Base-by-base conservation (phyloP, 106 monocot species). In the Dactylorhiza incarnata region DNA sequence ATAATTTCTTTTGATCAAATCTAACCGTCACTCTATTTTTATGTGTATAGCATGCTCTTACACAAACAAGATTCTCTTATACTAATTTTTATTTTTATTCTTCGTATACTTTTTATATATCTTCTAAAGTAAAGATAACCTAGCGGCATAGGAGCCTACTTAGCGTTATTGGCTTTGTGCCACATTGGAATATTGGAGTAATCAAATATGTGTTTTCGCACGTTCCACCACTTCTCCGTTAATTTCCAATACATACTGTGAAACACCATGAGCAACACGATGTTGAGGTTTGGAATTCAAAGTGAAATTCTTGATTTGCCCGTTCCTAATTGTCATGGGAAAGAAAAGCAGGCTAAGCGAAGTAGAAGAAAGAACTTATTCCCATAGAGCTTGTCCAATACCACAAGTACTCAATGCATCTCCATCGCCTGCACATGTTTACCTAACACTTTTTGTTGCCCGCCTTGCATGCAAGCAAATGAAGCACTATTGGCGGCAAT, bases 111-210 rank as follows among this genome's bases (percentile, higher is more conserved):
- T 29, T 29, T 29, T 29, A 29, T 29, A 29, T 29, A 29, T 29
- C 29, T 29, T 29, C 29, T 29, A 29, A 29, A 29, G 29, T 2
- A 29, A 29, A 29, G 29, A 29, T 29, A 29, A 29, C 29, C 29
- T 75, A 75, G 75, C 58, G 45, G 37, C 75, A 75, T 75, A 75
- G 54, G 58, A 58, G 75, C 75, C n/a, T 75, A 75, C 75, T 75
- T 56, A 75, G 58, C 15, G 58, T 59, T 29, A 58, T 43, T 43
- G 8, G 73, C 49, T 75, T 59, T 45, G 19, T 75, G 75, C 44
- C 58, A 45, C 75, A 75, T 58, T 75, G 29, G 29, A 29, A 0
- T 29, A 29, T 29, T 29, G 45, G 58, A 75, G 58, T 75, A 45
- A 75, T 75, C 58, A 26, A 75, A 74, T 74, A 74, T 53, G 75